A percentile compares a stretch with the other conserved stretches of the same genome.
Evolutionary conservation across 2,329 filamentous ascomycete species (phyloP).

Genomic region (Pestalotiopsis sp.): DNA sequence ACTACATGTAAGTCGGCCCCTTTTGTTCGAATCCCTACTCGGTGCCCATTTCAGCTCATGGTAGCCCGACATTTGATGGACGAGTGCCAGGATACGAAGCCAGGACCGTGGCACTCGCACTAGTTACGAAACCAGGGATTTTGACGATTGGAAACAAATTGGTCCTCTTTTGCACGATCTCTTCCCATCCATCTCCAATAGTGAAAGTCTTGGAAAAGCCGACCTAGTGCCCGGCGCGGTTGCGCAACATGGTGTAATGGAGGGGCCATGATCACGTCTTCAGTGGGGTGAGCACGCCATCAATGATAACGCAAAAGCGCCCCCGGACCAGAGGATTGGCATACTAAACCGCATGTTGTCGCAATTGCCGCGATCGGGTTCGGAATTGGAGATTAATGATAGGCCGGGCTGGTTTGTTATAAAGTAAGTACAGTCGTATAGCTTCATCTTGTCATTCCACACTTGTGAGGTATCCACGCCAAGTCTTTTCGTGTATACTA

Average conservation of each 20-base stretch:
- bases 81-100: neutral
- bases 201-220: neutral
- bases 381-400: neutral
- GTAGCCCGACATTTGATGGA: neutral
- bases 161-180: no score
- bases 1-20: neutral
- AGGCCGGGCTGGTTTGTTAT: neutral
- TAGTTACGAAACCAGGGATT: no score
- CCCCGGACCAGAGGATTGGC: neutral
- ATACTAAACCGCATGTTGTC: constrained; percentile 4
- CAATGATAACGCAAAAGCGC: constrained; percentile 1
- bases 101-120: neutral
- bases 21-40: neutral
- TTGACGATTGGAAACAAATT: no score
- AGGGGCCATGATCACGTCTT: constrained; percentile 12
- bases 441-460: neutral
- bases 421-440: neutral
- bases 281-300: constrained; percentile 11
- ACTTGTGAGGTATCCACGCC: neutral
- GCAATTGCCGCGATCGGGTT: constrained; percentile 8
- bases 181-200: no score
- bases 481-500: neutral
- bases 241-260: constrained; percentile 10
- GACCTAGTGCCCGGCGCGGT: neutral
- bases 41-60: neutral